Evolutionary conservation across 768 basidiomycete genomes (phyloP).

Genomic region (Mycena albidolilacea): DNA sequence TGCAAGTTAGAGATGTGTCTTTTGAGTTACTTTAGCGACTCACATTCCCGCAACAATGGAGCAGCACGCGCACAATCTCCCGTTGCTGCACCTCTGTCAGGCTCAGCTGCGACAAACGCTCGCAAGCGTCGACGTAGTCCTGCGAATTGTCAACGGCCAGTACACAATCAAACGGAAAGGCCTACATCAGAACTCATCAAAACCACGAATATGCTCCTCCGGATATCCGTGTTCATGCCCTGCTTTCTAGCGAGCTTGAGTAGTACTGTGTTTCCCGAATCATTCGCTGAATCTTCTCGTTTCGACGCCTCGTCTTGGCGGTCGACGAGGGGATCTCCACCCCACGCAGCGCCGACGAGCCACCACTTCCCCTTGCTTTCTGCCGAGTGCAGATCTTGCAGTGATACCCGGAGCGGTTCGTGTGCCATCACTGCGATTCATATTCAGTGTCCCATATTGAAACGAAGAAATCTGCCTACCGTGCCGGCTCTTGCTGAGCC

Average conservation of each 20-base stretch:
- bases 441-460: background rate
- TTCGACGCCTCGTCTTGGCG: slow-evolving; percentile 57
- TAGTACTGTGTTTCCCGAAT: slow-evolving; percentile 59
- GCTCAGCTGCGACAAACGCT: slow-evolving; percentile 86
- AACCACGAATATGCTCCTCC: slow-evolving; percentile 91
- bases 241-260: slow-evolving; percentile 91
- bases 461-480: slow-evolving; percentile 57
- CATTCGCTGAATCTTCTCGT: slow-evolving; percentile 48
- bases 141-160: slow-evolving; percentile 47
- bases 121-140: slow-evolving; percentile 98
- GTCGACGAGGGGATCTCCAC: slow-evolving; percentile 91
- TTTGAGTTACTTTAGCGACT: slow-evolving; percentile 40
- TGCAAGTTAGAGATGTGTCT: slow-evolving; percentile 4
- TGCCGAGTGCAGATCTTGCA: slow-evolving; percentile 88
- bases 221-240: slow-evolving; percentile 98
- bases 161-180: background rate
- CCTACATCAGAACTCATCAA: slow-evolving; percentile 96
- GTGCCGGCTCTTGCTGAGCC: slow-evolving; percentile 83
- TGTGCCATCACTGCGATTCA: slow-evolving; percentile 76
- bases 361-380: slow-evolving; percentile 97
- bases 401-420: slow-evolving; percentile 88
- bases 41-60: slow-evolving; percentile 95
- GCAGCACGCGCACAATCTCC: slow-evolving; percentile 91
- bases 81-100: slow-evolving; percentile 93
- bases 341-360: slow-evolving; percentile 97